A percentile compares a stretch with the other conserved stretches of the same genome.
Conservation (phyloP, 805 yeast species). For the Teunomyces panamensis region DNA sequence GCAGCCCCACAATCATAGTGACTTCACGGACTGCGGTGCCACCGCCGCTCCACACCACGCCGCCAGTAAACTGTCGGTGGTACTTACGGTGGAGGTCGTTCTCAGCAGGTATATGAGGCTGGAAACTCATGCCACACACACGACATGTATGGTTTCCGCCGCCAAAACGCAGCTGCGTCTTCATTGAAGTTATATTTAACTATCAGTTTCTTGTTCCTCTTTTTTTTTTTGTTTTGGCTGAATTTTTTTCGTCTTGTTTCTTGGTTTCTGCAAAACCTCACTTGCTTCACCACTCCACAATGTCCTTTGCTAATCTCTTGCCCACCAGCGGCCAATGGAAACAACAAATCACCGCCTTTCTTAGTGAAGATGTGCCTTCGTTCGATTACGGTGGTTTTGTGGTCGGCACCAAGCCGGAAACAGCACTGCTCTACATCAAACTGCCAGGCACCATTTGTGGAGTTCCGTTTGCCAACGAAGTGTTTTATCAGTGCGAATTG, state of each 20-base stretch:
- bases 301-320: constrained; percentile 48
- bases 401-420: constrained; percentile 72
- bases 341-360: constrained; percentile 67
- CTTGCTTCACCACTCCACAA: constrained; percentile 1
- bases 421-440: constrained; percentile 80
- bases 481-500: constrained; percentile 71
- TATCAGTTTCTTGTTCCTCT: neutral
- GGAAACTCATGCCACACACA: constrained; percentile 54
- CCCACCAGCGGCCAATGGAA: constrained; percentile 84
- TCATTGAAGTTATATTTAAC: neutral
- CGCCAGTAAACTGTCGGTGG: constrained; percentile 49
- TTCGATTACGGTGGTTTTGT: constrained; percentile 95
- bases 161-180: neutral
- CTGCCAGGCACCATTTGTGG: constrained; percentile 79
- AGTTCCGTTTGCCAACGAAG: constrained; percentile 85
- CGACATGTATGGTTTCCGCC: constrained; percentile 33
- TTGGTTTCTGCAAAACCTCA: neutral
- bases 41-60: constrained; percentile 44
- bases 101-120: constrained; percentile 40
- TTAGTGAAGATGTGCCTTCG: constrained; percentile 87
- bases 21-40: constrained; percentile 6
- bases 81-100: constrained; percentile 47
- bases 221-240: neutral
- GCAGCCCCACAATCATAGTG: neutral
- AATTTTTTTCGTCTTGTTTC: neutral